Evolutionary conservation across 164 flowering plant genomes (phyloP), one percentile per base, ranked within the genome.

Genomic region (Cinnamomum micranthum): DNA sequence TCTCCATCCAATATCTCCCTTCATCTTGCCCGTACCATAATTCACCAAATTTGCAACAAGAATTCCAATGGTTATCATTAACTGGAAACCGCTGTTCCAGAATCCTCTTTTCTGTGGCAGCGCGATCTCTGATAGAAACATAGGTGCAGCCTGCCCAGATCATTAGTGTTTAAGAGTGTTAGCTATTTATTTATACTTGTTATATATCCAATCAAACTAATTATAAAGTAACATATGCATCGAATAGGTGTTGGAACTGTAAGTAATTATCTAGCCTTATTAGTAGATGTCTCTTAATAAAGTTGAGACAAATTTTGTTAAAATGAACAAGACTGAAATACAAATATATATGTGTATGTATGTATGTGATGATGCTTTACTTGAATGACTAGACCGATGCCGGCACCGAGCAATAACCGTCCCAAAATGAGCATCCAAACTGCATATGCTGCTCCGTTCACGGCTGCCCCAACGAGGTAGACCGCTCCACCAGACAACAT

Each of bases 1-100:
- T 72, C 79, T 77, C 79, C 79, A 77, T 15, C 75, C 79, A 19
- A 66, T n/a, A n/a, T 71, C 75, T 4, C 14, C 72, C 68, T 72
- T 77, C 31, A 77, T 72, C 68, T 77, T 66, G 71, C 15, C 59
- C 12, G 75, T 77, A 0, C 62, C 72, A 22, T 31, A 77, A 47
- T 77, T 77, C 27, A 77, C 75, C 17, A 77, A 59, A 67, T 77
- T 72, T 11, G 75, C 79, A 3, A n/a, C 25, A 25, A 77, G 50
- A 67, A 77, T 72, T 33, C 79, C 79, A 14, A 77, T 67, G 6
- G 79, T 77, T 7, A 77, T 77, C 11, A 67, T 60, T 50, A 77
- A 77, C 25, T 77, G 79, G 25, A 77, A 77, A 0, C 67, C 67
- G 12, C 66, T 77, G 75, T 77, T 77, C 14, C 71, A 71, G 12